Evolutionary conservation across 1,284 basidiomycete genomes (phyloP).

Genomic region (Cryptococcus neoformans): DNA sequence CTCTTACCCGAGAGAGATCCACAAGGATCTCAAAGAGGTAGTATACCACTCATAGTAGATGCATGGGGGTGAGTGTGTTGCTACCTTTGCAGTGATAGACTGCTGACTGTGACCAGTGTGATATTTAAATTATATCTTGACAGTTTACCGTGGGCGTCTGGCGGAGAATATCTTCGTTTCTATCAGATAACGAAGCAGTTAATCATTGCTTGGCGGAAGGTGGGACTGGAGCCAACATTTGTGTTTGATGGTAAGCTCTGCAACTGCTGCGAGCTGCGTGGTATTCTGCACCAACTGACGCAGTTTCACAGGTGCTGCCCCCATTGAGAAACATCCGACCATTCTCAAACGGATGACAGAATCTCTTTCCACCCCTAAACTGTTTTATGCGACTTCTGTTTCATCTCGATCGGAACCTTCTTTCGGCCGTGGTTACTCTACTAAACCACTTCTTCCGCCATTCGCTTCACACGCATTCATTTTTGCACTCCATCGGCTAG

Average conservation of each 20-base stretch:
- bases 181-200: slow-evolving; percentile 56
- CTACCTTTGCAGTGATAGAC: not conserved
- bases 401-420: slow-evolving; percentile 64
- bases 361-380: slow-evolving; percentile 59
- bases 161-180: slow-evolving; percentile 73
- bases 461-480: slow-evolving; percentile 63
- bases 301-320: slow-evolving; percentile 59
- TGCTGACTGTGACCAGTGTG: slow-evolving; percentile 56
- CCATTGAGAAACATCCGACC: slow-evolving; percentile 70
- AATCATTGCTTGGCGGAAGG: slow-evolving; percentile 65
- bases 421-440: slow-evolving; percentile 59
- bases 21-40: slow-evolving; percentile 12
- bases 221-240: slow-evolving; percentile 73
- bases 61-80: slow-evolving; percentile 74
- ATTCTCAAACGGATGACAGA: slow-evolving; percentile 60
- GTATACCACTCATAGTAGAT: slow-evolving; percentile 64
- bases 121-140: slow-evolving; percentile 68
- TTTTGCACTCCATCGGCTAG: slow-evolving; percentile 56
- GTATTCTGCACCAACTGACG: not conserved
- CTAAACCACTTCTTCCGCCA: slow-evolving; percentile 64
- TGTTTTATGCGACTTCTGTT: slow-evolving; percentile 81
- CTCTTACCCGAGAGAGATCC: slow-evolving; percentile 36
- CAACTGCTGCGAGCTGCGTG: no score
- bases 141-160: slow-evolving; percentile 75
- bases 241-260: slow-evolving; percentile 78